Base-by-base conservation (phyloP, 1,139 yeast genomes). In the Geotrichum siamense region DNA sequence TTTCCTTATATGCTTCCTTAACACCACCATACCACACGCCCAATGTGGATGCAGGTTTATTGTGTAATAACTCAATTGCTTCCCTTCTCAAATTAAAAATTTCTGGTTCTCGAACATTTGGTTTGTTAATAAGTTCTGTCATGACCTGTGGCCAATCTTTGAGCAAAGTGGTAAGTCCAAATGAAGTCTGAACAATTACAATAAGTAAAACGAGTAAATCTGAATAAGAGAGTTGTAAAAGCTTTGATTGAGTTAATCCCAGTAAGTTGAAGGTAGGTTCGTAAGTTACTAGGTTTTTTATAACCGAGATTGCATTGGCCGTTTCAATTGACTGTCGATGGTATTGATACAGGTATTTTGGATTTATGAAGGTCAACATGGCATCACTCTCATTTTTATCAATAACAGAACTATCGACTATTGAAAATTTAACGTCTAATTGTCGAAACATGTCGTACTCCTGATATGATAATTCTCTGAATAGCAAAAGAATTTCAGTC, bases 111-210 rank as follows among this genome's bases (percentile, higher is more conserved):
- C 51, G 45, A 4, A 56, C 47, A 13, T 52, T 49, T n/a, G 47
- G 48, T 21, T 44, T 49, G 32, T 51, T 48, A 16, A 57, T 44
- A 15, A 54, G 38, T 5, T 41, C 46, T 25, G 51, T 51, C 61
- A 58, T 55, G 3, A 57, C 56, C 33, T 49, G 48, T 1, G 60
- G 56, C 59, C 59, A 56, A 12, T 45, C 41, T 3, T 45, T 32
- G 12, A 57, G 40, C 9, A 58, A 47, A 16, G 49, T 55, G 1
- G 28, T 34, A 2, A 45, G 37, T 2, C 59, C 60, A 52, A 54
- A 57, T 2, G 52, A 27, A 2, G 53, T 51, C 12, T 44, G 22
- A 1, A 58, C 40, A 22, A 58, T 25, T 2, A 50, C 42, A 9
- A 38, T 38, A 10, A 57, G 33, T 10, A 56, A 17, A 3, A 48